A percentile compares a stretch with the other conserved stretches of the same genome.
Evolutionary conservation across 2,329 filamentous ascomycete genomes (phyloP).

Genomic region (Cercospora zeae-maydis): DNA sequence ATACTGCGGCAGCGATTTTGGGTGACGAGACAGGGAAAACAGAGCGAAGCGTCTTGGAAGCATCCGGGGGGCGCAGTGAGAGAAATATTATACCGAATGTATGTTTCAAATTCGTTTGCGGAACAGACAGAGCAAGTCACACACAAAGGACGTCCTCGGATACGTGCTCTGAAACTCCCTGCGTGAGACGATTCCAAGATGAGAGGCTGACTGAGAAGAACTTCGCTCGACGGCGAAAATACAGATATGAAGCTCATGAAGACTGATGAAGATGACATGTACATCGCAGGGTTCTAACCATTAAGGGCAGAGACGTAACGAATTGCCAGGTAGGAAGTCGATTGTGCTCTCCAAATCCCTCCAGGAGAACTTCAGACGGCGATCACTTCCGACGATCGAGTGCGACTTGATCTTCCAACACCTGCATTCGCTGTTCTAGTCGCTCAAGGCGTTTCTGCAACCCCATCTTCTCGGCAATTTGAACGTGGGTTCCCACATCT

Average conservation of each 20-base stretch:
- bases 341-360: not conserved
- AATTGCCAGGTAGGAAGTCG: not conserved
- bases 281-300: not conserved
- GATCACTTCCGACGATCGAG: not conserved
- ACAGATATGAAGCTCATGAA: not conserved
- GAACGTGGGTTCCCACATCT: not conserved
- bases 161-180: not conserved
- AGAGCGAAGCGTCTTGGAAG: not conserved
- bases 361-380: not conserved
- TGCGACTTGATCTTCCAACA: not conserved
- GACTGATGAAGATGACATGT: not conserved
- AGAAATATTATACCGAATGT: not conserved
- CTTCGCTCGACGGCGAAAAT: not conserved
- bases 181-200: not conserved
- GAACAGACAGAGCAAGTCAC: not conserved
- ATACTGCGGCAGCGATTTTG: not conserved
- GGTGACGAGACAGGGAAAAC: not conserved
- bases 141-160: not conserved
- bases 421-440: slow-evolving; percentile 1
- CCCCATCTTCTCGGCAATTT: not conserved
- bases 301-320: not conserved
- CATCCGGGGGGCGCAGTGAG: not conserved
- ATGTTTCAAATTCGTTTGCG: not conserved
- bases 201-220: not conserved
- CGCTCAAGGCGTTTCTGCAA: not conserved